These are phyloP conservation scores for Pyrus communis DNA, from an alignment of 306 rosid species.

Conservation along the genomic window DNA sequence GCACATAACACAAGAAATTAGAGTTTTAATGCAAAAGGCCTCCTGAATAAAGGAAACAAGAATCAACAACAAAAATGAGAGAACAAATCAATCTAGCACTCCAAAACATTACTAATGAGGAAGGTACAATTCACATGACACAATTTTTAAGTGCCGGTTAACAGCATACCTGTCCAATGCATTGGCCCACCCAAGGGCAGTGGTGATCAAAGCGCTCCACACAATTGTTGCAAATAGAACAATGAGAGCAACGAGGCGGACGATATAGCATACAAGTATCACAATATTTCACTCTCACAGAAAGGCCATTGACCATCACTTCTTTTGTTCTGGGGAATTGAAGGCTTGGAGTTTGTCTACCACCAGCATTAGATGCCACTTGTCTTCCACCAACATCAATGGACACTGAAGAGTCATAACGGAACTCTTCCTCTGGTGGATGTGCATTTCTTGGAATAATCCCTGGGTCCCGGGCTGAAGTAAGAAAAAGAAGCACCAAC, in stretches of 20 bases:
- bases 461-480: slow-evolving; percentile 94
- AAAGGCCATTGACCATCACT: slow-evolving; percentile 55
- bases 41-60: slow-evolving; percentile 6
- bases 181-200: slow-evolving; percentile 99
- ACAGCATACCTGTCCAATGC: slow-evolving; percentile 84
- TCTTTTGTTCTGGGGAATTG: slow-evolving; percentile 78
- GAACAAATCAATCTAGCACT: background rate
- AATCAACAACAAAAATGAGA: slow-evolving; percentile 11
- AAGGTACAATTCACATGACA: background rate
- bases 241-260: slow-evolving; percentile 96
- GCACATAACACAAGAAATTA: slow-evolving; percentile 32
- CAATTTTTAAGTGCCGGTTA: background rate
- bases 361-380: slow-evolving; percentile 42
- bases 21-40: background rate
- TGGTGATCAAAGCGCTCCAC: slow-evolving; percentile 97
- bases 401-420: slow-evolving; percentile 51
- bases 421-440: slow-evolving; percentile 89
- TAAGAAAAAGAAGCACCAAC: slow-evolving; percentile 77
- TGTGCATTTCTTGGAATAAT: slow-evolving; percentile 80
- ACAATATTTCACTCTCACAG: slow-evolving; percentile 82
- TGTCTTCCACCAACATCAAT: slow-evolving; percentile 61
- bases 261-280: slow-evolving; percentile 94
- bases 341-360: slow-evolving; percentile 76
- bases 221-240: slow-evolving; percentile 93
- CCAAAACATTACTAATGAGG: background rate